Conservation (phyloP, 2,329 filamentous ascomycete genomes). For the Diaporthe vaccinii region DNA sequence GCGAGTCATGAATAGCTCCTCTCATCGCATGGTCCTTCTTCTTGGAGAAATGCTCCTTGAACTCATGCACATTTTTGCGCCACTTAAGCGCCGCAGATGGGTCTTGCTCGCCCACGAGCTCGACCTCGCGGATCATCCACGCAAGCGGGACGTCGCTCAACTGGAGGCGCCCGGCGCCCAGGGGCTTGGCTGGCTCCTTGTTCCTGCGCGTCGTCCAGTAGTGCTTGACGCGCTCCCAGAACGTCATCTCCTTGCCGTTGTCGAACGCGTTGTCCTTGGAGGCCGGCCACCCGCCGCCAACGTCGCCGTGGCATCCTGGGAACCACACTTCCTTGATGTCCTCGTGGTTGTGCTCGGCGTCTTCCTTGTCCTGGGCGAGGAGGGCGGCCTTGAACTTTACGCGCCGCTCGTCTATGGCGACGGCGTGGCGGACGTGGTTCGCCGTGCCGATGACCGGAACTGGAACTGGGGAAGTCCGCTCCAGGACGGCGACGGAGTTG, state of each 20-base stretch:
- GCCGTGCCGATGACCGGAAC: slow-evolving; percentile 57
- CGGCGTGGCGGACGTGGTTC: slow-evolving; percentile 63
- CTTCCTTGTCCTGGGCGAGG: slow-evolving; percentile 54
- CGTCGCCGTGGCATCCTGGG: slow-evolving; percentile 65
- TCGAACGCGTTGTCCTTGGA: slow-evolving; percentile 47
- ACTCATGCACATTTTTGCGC: slow-evolving; percentile 45
- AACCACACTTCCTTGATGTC: slow-evolving; percentile 66
- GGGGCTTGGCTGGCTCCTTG: slow-evolving; percentile 45
- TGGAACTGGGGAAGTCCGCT: slow-evolving; percentile 54
- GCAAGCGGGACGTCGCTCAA: slow-evolving; percentile 64
- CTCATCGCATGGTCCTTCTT: slow-evolving; percentile 26
- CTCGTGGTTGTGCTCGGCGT: slow-evolving; percentile 42
- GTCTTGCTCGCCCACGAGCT: slow-evolving; percentile 50
- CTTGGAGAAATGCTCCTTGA: slow-evolving; percentile 12
- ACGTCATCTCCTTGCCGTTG: slow-evolving; percentile 45
- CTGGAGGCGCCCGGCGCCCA: slow-evolving; percentile 53
- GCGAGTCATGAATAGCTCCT: slow-evolving; percentile 13
- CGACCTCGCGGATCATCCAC: slow-evolving; percentile 67
- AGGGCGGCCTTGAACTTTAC: slow-evolving; percentile 68
- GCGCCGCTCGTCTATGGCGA: slow-evolving; percentile 66
- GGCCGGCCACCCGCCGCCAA: slow-evolving; percentile 64
- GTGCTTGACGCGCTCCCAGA: slow-evolving; percentile 54
- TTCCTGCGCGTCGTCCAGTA: slow-evolving; percentile 53
- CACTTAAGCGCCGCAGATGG: slow-evolving; percentile 53
- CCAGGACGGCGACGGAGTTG: slow-evolving; percentile 61